Percentiles rank a stretch among this genome's conserved stretches.
Conservation (phyloP, 257 asterid species). For the Nicotiana obtusifolia region DNA sequence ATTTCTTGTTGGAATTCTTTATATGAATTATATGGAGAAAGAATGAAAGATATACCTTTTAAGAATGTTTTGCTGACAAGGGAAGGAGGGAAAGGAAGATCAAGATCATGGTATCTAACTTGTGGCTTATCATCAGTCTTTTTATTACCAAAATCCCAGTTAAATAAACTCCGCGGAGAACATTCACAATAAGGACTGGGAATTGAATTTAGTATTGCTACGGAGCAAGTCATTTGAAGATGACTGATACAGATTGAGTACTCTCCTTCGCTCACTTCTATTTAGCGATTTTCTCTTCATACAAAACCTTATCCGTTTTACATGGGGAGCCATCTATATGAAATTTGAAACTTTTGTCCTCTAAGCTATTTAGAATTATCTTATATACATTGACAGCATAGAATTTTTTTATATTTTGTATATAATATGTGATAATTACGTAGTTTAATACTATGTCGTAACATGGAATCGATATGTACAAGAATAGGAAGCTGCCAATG, state of each 20-base stretch:
- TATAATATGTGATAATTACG: no score
- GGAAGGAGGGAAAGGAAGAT: constrained; percentile 66
- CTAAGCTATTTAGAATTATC: background rate
- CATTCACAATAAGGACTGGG: constrained; percentile 23
- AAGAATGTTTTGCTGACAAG: constrained; percentile 59
- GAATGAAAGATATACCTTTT: constrained; percentile 36
- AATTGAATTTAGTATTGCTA: constrained; percentile 23
- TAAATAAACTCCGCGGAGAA: constrained; percentile 45
- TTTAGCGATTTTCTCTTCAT: background rate
- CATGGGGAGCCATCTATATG: background rate
- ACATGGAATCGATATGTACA: no score
- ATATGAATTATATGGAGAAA: background rate
- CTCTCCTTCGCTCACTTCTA: background rate
- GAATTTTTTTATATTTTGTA: no score
- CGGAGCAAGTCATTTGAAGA: background rate
- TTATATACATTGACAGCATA: no score
- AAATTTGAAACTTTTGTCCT: background rate
- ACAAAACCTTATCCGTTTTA: background rate
- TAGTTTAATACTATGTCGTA: no score
- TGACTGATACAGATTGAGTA: background rate
- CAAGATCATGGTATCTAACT: constrained; percentile 44
- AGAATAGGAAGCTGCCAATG: no score
- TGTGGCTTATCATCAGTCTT: constrained; percentile 28
- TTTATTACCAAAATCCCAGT: constrained; percentile 60
- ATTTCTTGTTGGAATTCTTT: background rate